phyloP scores from a whole-genome alignment of 257 asterid species.

The Nicotiana undulata region DNA sequence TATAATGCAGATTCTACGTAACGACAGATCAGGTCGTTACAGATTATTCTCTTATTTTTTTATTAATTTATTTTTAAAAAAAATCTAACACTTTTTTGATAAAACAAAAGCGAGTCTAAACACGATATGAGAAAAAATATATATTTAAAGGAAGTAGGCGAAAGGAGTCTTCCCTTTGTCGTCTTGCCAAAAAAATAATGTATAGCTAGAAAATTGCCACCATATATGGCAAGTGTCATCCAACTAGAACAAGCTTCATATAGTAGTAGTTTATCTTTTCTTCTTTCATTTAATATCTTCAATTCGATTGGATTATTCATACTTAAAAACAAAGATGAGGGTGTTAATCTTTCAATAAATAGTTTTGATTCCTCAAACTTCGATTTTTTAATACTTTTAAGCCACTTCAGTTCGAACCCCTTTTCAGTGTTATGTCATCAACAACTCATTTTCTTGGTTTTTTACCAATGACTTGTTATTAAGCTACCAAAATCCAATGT shows the following conservation, averaged over 20 bases:
- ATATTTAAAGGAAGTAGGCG: neutral
- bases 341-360: neutral
- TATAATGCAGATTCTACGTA: no score
- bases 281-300: no score
- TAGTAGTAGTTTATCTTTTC: neutral
- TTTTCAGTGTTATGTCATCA: neutral
- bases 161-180: neutral
- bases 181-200: neutral
- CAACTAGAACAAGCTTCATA: neutral
- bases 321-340: constrained; percentile 13
- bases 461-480: constrained; percentile 23
- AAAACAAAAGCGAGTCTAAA: no score
- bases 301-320: neutral
- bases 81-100: no score
- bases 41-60: no score
- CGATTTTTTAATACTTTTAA: neutral
- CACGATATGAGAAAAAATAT: no score
- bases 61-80: no score
- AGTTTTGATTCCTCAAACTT: neutral
- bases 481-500: constrained; percentile 20
- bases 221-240: neutral
- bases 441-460: neutral
- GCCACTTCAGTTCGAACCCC: neutral
- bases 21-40: no score
- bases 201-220: neutral